Evolutionary conservation across 2,329 filamentous ascomycete species (phyloP).

Genomic region (Alternaria panax): DNA sequence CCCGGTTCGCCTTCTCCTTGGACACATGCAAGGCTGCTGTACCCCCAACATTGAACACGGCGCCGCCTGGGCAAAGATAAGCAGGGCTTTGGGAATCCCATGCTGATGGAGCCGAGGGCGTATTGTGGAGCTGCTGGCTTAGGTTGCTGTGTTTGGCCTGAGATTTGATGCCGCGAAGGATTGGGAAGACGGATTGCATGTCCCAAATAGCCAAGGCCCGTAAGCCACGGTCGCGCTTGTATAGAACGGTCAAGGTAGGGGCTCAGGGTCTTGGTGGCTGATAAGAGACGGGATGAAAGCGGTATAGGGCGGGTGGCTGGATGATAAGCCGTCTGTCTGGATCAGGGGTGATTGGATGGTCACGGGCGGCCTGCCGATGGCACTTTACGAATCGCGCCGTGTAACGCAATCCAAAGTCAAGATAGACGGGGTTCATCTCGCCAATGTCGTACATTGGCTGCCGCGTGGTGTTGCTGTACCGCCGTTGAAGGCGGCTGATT

Average conservation of each 20-base stretch:
- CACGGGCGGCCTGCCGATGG: constrained; percentile 10
- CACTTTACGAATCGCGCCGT: constrained; percentile 33
- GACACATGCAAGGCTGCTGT: constrained; percentile 22
- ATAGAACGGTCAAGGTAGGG: constrained; percentile 22
- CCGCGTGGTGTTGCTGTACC: constrained; percentile 22
- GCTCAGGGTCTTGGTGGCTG: constrained; percentile 24
- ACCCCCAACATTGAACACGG: constrained; percentile 27
- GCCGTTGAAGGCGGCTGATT: constrained; percentile 27
- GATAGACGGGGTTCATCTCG: constrained; percentile 25
- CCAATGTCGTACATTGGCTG: constrained; percentile 18
- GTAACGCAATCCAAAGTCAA: constrained; percentile 20
- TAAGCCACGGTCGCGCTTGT: constrained; percentile 14
- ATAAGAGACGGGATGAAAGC: constrained; percentile 23
- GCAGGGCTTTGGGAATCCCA: constrained; percentile 18
- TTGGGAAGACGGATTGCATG: constrained; percentile 9
- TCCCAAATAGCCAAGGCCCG: constrained; percentile 19
- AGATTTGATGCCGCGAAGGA: constrained; percentile 12
- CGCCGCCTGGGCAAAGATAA: constrained; percentile 46
- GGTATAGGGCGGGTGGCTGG: constrained; percentile 15
- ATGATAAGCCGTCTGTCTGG: constrained; percentile 29
- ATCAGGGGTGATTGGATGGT: constrained; percentile 23
- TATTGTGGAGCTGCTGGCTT: constrained; percentile 14
- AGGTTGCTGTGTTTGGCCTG: constrained; percentile 13
- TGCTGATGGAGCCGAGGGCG: constrained; percentile 20
- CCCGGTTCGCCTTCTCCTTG: constrained; percentile 21